These are phyloP conservation scores for Rubia peregrina DNA, from an alignment of 305 asterid genomes.

Conservation along the genomic window DNA sequence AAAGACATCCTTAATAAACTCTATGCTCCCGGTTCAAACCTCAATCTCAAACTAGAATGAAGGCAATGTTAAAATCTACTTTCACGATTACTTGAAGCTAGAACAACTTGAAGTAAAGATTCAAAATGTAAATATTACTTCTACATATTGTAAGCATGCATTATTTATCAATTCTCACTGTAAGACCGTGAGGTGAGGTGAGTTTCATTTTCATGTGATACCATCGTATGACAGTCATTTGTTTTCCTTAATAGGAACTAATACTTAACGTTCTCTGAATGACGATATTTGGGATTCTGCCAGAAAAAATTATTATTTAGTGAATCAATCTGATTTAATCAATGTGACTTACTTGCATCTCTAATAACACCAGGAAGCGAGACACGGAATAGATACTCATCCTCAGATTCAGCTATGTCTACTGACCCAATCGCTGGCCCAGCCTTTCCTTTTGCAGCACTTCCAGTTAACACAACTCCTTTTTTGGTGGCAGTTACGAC, in stretches of 20 bases:
- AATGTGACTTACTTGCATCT: slow-evolving; percentile 31
- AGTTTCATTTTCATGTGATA: neutral
- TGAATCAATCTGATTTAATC: neutral
- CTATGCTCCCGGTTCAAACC: neutral
- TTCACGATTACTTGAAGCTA: neutral
- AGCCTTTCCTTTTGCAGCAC: slow-evolving; percentile 33
- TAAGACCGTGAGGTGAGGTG: neutral
- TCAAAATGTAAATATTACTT: neutral
- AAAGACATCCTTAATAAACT: neutral
- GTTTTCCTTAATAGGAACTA: neutral
- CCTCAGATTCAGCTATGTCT: slow-evolving; percentile 36
- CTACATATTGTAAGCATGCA: neutral
- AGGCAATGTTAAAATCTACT: neutral
- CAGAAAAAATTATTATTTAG: neutral
- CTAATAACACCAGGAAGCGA: slow-evolving; percentile 44
- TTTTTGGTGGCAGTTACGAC: slow-evolving; percentile 24
- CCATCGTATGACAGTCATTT: neutral
- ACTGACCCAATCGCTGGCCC: slow-evolving; percentile 36
- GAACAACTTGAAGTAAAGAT: neutral
- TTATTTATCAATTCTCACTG: neutral
- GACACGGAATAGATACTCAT: slow-evolving; percentile 38
- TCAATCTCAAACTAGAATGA: neutral
- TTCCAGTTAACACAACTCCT: slow-evolving; percentile 36
- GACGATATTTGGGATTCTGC: neutral
- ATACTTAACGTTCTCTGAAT: neutral